phyloP scores from a whole-genome alignment of 148 eudicot genomes.

The Spergularia marina region DNA sequence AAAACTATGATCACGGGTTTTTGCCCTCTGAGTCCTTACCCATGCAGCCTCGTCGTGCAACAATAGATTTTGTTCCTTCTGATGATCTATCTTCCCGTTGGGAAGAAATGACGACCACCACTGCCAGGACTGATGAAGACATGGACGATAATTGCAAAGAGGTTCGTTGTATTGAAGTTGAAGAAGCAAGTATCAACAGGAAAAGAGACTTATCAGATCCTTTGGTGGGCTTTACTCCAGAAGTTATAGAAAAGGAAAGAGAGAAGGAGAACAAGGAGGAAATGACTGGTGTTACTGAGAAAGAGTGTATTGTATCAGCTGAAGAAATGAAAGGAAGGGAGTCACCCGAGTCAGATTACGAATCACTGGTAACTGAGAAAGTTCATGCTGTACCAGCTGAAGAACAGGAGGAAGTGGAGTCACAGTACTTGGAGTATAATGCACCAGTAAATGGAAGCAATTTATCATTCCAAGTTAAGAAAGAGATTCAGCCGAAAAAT shows the following conservation, averaged over 20 bases:
- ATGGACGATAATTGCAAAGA: constrained; percentile 65
- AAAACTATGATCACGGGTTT: constrained; percentile 42
- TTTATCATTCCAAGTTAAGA: not conserved
- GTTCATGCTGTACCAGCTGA: not conserved
- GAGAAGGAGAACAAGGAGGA: constrained; percentile 10
- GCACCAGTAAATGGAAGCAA: constrained; percentile 36
- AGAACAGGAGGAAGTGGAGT: constrained; percentile 9
- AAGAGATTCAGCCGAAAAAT: not conserved
- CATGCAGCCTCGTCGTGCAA: constrained; percentile 34
- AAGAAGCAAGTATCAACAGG: constrained; percentile 25
- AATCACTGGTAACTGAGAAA: not conserved
- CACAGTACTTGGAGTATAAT: constrained; percentile 22
- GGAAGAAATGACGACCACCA: constrained; percentile 16
- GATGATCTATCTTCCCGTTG: constrained; percentile 13
- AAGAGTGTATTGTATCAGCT: constrained; percentile 6
- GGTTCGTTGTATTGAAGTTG: constrained; percentile 57
- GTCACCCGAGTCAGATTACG: not conserved
- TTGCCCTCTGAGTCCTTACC: constrained; percentile 47
- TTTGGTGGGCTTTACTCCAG: not conserved
- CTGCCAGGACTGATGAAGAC: constrained; percentile 19
- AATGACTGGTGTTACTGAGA: not conserved
- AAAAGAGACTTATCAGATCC: constrained; percentile 25
- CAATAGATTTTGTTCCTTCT: constrained; percentile 34
- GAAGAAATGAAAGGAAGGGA: constrained; percentile 8
- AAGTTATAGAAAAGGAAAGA: constrained; percentile 14